Base-by-base conservation (phyloP, 2,329 filamentous ascomycete genomes). In the Sphaerostilbella broomeana region DNA sequence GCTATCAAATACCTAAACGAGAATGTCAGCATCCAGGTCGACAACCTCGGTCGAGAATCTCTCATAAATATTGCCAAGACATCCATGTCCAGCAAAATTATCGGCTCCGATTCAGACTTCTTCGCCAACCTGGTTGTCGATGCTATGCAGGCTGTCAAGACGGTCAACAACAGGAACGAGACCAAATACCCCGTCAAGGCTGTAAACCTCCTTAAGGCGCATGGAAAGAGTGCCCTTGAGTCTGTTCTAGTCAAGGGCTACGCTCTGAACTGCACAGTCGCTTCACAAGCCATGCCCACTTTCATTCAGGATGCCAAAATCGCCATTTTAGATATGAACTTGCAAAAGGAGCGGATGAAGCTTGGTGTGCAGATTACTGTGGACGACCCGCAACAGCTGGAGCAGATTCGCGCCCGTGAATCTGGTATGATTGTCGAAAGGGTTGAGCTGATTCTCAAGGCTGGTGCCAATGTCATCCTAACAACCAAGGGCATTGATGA, bases 341-440 rank as follows among this genome's bases (percentile, higher is more conserved):
- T 98, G 56, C 90, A 97, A 60, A 98, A 98, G 72, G 90, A 97
- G 73, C 79, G 90, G 53, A 97, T 98, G 92, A 97, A 98, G 77
- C 72, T 98, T 43, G 92, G 92, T 51, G 92, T 98, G 45, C 90
- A 98, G 65, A 95, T 98, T 56, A 97, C 92, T 10, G 85, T 98
- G 50, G 92, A 98, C 54, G 92, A 98, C 61, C 92, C 92, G 34
- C 83, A 94, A 61, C 92, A 98, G 65, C 75, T 98, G 35, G 92
- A 98, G 72, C 89, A 95, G 74, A 98, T 98, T 55, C 81, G 92
- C 45, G 81, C 92, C 55, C 79, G 92, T 39, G 92, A 98, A 64
- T 79, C 89, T 13, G 87, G 87, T 53, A 95, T 98, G 68, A 79
- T 98, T 32, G 76, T 95, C 45, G 92, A 98, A 60, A 77, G 88